Percentiles rank a stretch among this genome's conserved stretches.
phyloP scores from a whole-genome alignment of 805 yeast genomes.

The Saturnispora besseyi region DNA sequence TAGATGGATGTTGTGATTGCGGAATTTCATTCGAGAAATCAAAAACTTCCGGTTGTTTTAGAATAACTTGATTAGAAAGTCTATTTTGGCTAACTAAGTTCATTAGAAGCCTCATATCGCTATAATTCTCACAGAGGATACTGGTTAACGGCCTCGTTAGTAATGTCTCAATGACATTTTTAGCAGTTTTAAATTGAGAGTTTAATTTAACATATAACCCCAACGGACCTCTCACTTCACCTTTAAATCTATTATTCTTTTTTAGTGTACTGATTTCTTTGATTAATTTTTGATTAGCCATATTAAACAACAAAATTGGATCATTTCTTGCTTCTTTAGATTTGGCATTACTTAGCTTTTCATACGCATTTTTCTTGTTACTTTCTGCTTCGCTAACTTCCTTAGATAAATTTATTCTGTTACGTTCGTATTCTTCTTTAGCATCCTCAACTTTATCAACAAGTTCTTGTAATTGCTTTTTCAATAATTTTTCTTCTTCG shows the following conservation, averaged over 20 bases:
- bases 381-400: not conserved
- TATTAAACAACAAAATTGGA: slow-evolving; percentile 42
- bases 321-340: slow-evolving; percentile 11
- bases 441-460: slow-evolving; percentile 9
- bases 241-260: slow-evolving; percentile 30
- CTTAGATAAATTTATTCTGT: slow-evolving; percentile 6
- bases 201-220: slow-evolving; percentile 56
- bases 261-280: slow-evolving; percentile 28
- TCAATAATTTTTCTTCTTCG: slow-evolving; percentile 9
- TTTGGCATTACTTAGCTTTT: slow-evolving; percentile 4
- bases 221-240: slow-evolving; percentile 70
- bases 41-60: slow-evolving; percentile 49
- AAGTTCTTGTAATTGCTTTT: slow-evolving; percentile 12
- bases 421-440: slow-evolving; percentile 18
- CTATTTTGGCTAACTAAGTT: not conserved
- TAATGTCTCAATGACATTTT: slow-evolving; percentile 47
- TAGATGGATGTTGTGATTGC: slow-evolving; percentile 31
- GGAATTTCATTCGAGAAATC: slow-evolving; percentile 42
- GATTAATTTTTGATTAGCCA: slow-evolving; percentile 33
- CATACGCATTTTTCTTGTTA: slow-evolving; percentile 3
- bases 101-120: slow-evolving; percentile 4
- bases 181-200: slow-evolving; percentile 46
- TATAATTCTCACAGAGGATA: slow-evolving; percentile 55
- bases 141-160: slow-evolving; percentile 45
- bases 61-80: slow-evolving; percentile 32